These are phyloP conservation scores for Sicyos edulis DNA, from an alignment of 306 rosid genomes.

Conservation along the genomic window DNA sequence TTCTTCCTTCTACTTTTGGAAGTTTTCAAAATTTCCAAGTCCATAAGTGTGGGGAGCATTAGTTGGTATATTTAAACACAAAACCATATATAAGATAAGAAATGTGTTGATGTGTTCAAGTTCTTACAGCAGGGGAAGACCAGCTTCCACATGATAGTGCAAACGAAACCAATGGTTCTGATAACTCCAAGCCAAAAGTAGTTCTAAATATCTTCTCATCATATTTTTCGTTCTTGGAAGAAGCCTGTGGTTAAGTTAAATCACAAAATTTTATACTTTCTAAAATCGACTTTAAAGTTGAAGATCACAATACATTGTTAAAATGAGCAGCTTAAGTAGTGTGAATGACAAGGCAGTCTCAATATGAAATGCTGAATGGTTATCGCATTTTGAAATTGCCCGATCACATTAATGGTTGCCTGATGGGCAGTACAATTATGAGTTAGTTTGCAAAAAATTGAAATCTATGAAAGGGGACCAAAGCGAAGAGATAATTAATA, in stretches of 20 bases:
- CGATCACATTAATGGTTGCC: constrained; percentile 83
- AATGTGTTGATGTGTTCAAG: neutral
- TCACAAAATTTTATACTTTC: neutral
- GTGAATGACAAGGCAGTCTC: constrained; percentile 85
- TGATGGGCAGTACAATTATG: constrained; percentile 22
- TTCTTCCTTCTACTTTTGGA: too few species aligned
- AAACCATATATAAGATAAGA: neutral
- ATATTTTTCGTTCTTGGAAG: constrained; percentile 52
- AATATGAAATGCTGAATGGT: constrained; percentile 85
- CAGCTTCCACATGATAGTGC: constrained; percentile 96
- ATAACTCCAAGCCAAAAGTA: constrained; percentile 63
- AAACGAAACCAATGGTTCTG: constrained; percentile 92
- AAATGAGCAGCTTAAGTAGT: constrained; percentile 60
- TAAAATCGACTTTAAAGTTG: constrained; percentile 14
- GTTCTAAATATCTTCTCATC: constrained; percentile 68
- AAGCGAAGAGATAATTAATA: neutral
- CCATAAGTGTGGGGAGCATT: too few species aligned
- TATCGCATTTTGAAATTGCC: constrained; percentile 65
- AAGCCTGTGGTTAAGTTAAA: constrained; percentile 33
- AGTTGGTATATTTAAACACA: too few species aligned
- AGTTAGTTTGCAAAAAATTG: neutral
- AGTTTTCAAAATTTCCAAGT: too few species aligned
- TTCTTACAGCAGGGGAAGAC: constrained; percentile 96
- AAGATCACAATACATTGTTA: neutral
- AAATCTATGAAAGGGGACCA: neutral